Evolutionary conservation across 331 rosid species (phyloP).

Genomic region (Rosa hybrid): DNA sequence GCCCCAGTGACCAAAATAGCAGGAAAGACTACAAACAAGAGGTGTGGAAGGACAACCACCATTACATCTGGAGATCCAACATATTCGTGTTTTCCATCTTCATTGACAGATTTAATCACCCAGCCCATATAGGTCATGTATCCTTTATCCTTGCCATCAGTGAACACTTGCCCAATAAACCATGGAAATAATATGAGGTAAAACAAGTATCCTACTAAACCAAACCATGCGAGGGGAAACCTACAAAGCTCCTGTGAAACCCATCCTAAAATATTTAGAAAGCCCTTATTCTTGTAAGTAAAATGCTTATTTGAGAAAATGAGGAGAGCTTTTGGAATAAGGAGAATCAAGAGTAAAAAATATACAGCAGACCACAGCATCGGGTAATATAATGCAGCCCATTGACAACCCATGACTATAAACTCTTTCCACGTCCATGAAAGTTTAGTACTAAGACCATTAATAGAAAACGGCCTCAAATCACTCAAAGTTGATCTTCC

Average conservation of each 20-base stretch:
- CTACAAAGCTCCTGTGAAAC: constrained; percentile 70
- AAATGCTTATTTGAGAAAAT: constrained; percentile 53
- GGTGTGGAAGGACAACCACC: constrained; percentile 87
- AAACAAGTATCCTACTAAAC: constrained; percentile 66
- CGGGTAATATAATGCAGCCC: constrained; percentile 77
- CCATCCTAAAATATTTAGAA: constrained; percentile 55
- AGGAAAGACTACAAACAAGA: constrained; percentile 70
- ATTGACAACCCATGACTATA: constrained; percentile 86
- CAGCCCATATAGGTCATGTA: constrained; percentile 95
- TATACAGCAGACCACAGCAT: constrained; percentile 59
- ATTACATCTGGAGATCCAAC: constrained; percentile 83
- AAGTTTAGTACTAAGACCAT: constrained; percentile 55
- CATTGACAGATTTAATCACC: constrained; percentile 54
- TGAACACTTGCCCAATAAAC: constrained; percentile 73
- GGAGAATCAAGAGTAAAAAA: constrained; percentile 54
- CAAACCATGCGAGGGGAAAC: constrained; percentile 60
- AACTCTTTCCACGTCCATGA: constrained; percentile 96
- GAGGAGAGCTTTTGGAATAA: constrained; percentile 68
- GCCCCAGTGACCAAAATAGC: constrained; percentile 53
- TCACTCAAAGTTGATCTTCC: constrained; percentile 70
- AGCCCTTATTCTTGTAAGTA: constrained; percentile 55
- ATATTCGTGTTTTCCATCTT: constrained; percentile 49
- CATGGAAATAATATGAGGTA: constrained; percentile 78
- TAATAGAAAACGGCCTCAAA: constrained; percentile 84
- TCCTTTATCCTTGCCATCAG: constrained; percentile 52